Evolutionary conservation across 768 basidiomycete genomes (phyloP), one percentile per base, ranked within the genome.

Genomic region (Suillus spraguei): DNA sequence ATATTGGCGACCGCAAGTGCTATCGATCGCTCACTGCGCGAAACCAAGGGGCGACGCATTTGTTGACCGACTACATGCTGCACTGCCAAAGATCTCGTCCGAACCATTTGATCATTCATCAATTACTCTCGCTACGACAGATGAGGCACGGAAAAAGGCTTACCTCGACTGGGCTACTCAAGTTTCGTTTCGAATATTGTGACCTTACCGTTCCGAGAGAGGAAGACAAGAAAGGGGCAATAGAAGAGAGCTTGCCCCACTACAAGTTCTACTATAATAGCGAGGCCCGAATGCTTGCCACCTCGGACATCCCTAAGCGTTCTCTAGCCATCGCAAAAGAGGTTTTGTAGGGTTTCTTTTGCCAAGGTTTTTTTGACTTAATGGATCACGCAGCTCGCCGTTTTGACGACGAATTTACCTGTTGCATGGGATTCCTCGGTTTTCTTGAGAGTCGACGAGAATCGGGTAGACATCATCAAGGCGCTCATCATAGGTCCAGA

Each of bases 311-410:
- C 60, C 94, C 95, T 6, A 96, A 94, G 76, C 83, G 96, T 50
- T 95, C 92, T 1, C 80, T 97, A 63, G 95, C 95, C 11, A 97
- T 98, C 65, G 96, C 96, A 4, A 98, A 97, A 78, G 95, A 97
- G 85, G 91, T 90, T 70, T 28, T n/a, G 33, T 60, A n/a, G 24
- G 39, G 59, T 47, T 32, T 59, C 24, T 52, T 55, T 41, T 49
- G 10, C 24, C 20, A 60, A 59, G 10, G 33, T 16, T 63, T 63
- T 8, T 67, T 64, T 61, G 32, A 67, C 20, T 67, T 41, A 65
- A 38, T 61, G 60, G 41, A 58, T 64, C 64, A n/a, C 66, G 46
- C 65, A 95, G 94, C 87, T 97, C 64, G 95, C 96, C 2, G 93
- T 96, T 44, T 83, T 98, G 60, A 95, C 95, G 3, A 95, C 94